Evolutionary conservation across 352 stramenopile genomes (phyloP), one percentile per base, ranked within the genome.

Genomic region (Phytophthora fragariaefolia): DNA sequence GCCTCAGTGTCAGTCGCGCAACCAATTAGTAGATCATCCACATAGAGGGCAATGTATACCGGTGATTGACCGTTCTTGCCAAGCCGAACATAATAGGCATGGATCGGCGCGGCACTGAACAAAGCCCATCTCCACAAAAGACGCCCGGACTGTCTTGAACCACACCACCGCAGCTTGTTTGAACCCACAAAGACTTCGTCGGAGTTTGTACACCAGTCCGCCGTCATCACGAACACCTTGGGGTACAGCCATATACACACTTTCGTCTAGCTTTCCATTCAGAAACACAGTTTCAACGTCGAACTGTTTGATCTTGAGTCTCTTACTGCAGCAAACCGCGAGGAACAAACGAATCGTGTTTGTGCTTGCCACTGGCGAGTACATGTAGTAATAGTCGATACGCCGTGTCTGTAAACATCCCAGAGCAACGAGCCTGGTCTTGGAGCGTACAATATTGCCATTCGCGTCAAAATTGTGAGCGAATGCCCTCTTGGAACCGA

Each of bases 211-310:
- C 4, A 77, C 66, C 43, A 55, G 57, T 9, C 46, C 59, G 9
- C 52, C 30, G 0, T 20, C 7, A 23, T 38, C 47, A 7, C 50
- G 8, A 17, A 79, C 24, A 26, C 51, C 72, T 46, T 69, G 2
- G 0, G 69, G 66, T 3, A 49, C 3, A 12, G 26, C 26, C 63
- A 78, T 84, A 23, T 71, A 76, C 2, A 78, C 57, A 3, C 56
- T 27, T 50, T 77, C 69, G 10, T 75, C 43, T 3, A 81, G 34
- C 6, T 55, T 51, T 23, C 65, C 73, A 49, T 84, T 74, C 0
- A 82, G 42, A 38, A 82, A 80, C 3, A 73, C 67, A 15, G 73
- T 79, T 3, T 80, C 58, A 28, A 82, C 23, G 28, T 73, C 54
- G 18, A 64, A 63, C 45, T 78, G 73, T 18, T 50, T 17, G 23